These are phyloP conservation scores for Clarireedia homoeocarpa DNA, from an alignment of 2,329 filamentous ascomycete genomes.

Conservation along the genomic window DNA sequence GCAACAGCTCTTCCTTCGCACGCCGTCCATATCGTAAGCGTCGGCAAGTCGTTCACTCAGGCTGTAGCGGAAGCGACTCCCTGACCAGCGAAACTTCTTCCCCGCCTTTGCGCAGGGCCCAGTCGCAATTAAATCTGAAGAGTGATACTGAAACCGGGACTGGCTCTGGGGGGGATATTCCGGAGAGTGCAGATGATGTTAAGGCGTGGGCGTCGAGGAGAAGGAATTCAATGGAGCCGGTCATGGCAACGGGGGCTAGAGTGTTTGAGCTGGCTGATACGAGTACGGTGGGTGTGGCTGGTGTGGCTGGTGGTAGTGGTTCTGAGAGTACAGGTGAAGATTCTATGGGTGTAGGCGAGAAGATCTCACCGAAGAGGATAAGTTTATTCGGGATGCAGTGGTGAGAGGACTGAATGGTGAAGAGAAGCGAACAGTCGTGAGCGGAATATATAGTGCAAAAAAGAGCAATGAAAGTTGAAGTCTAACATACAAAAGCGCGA, in stretches of 20 bases:
- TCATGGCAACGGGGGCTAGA: neutral
- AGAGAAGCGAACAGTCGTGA: too few relatives aligned
- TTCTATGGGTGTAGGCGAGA: neutral
- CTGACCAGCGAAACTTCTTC: neutral
- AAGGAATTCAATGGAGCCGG: neutral
- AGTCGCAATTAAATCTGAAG: neutral
- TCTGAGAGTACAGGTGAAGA: neutral
- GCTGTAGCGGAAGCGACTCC: neutral
- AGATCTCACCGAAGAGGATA: neutral
- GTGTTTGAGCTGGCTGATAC: constrained; percentile 9
- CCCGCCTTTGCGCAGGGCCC: neutral
- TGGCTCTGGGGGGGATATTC: neutral
- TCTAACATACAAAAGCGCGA: too few relatives aligned
- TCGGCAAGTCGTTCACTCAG: neutral
- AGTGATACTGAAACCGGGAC: neutral
- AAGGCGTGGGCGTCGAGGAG: neutral
- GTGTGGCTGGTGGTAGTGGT: neutral
- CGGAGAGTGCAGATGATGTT: neutral
- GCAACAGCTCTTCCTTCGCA: neutral
- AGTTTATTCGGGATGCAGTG: neutral
- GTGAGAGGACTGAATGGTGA: neutral
- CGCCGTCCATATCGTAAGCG: neutral
- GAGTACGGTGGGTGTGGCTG: neutral
- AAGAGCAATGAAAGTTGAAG: too few relatives aligned
- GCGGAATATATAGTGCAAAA: too few relatives aligned